Evolutionary conservation across 768 basidiomycete species (phyloP).

Genomic region (Kwoniella sp.): DNA sequence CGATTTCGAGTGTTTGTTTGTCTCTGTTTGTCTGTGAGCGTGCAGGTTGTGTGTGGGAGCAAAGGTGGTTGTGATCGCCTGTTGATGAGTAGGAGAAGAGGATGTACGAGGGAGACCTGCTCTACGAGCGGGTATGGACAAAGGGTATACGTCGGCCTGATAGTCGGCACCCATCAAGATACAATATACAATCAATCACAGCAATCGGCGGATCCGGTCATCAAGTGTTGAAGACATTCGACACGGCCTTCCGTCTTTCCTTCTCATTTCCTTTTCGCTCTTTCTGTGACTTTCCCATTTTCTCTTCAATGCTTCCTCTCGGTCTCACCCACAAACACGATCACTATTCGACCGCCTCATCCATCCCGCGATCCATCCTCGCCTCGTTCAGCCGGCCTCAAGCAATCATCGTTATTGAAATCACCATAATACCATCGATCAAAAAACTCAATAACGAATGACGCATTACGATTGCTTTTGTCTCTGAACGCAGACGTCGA

Average conservation of each 20-base stretch:
- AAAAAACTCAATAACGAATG: not conserved
- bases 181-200: not conserved
- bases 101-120: constrained; percentile 31
- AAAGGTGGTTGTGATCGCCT: not conserved
- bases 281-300: constrained; percentile 4
- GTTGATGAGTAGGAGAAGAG: constrained; percentile 3
- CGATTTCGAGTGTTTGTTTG: constrained; percentile 8
- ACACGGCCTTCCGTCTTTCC: not conserved
- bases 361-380: constrained; percentile 53
- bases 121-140: constrained; percentile 52
- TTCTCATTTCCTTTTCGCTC: constrained; percentile 5
- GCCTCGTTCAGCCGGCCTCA: not conserved
- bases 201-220: constrained; percentile 8
- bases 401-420: not conserved
- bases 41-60: constrained; percentile 1
- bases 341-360: constrained; percentile 54
- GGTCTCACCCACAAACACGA: constrained; percentile 15
- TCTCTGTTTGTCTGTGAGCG: not conserved
- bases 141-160: constrained; percentile 43
- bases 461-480: constrained; percentile 1
- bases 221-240: not conserved
- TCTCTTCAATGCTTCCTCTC: constrained; percentile 26
- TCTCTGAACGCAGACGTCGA: constrained; percentile 5
- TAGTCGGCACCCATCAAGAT: constrained; percentile 32
- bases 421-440: not conserved